Base-by-base conservation (phyloP, 2,329 filamentous ascomycete genomes). In the Aulographum hederae region DNA sequence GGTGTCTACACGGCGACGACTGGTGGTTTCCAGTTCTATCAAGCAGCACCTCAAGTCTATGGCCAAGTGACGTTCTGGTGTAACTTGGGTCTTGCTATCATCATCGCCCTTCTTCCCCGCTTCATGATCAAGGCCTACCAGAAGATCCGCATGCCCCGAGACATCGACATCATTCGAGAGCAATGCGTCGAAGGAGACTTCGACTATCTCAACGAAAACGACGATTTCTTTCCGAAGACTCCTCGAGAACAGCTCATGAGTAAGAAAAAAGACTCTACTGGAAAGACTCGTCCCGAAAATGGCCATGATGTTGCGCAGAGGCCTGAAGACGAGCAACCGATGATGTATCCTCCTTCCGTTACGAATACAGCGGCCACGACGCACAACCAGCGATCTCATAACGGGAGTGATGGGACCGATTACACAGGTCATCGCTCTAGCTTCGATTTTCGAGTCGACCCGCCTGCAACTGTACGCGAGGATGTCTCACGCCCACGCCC, bases 161-260 rank as follows among this genome's bases (percentile, higher is more conserved):
- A 98, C 46, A 63, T 94, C 36, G 89, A 98, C 51, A 92, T 98
- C 40, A 74, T 98, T 46, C 81, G 89, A 30, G 89, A 98, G 54
- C 84, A 95, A 58, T 73, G 91, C 38, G 70, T 70, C 18, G 65
- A 74, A 56, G 89, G 89, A 42, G 74, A 76, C 46, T 95, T 91
- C 51, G 72, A 78, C 41, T 70, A 82, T 44, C 63, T 86, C 31
- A 67, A 73, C 34, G 53, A 69, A 26, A 59, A 60, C 32, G 63
- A 65, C 32, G 57, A 61, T 4, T 61, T 58, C 27, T 48, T 63
- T 20, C 60, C 61, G n/a, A 58, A 43, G 34, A 44, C 46, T 35
- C 54, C 38, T 8, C 21, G 21, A n/a, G 8, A 8, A 8, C 21
- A 8, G 21, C 21, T 8, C 21, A 25, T 8, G 8, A 8, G n/a